Base-by-base conservation (phyloP, 306 rosid species). In the Gleditsia sinensis region DNA sequence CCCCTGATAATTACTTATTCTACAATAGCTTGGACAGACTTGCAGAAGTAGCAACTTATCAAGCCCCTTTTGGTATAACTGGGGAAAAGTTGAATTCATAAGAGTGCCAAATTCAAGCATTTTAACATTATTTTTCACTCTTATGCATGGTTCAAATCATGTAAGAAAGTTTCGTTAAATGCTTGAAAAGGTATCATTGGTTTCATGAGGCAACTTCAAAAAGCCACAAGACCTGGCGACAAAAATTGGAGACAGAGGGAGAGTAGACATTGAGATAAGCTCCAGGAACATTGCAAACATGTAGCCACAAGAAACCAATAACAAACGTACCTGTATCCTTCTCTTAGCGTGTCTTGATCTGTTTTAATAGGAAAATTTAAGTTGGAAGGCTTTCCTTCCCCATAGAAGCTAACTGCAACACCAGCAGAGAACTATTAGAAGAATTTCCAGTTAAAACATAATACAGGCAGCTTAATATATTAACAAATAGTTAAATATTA, bases 341-440 rank as follows among this genome's bases (percentile, higher is more conserved):
- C 99, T 77, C 95, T 86, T 50, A 92, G 78, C 3, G 99, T 90
- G 80, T 94, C 99, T 71, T 87, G 85, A 86, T 94, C 99, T 21
- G 97, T 92, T 86, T 92, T 94, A 67, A 92, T 71, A 40, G 99
- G 95, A 78, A 92, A 58, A 74, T 78, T 85, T 20, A 83, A 27
- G 63, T 67, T 83, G 33, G 89, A 50, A 50, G 92, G 56, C 37
- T 71, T 72, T 30, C 84, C 93, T 82, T 85, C 84, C 73, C 97
- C 88, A 67, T 90, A 94, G 81, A 83, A 87, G 67, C 72, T 78
- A 87, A 81, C 99, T 94, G 87, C 74, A 73, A 82, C 37, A 74
- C 59, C 72, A 39, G 33, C 58, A 73, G 66, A 68, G 19, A 20
- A 50, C 68, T 42, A 16, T 72, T 57, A 68, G 40, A 65, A 71